phyloP scores from a whole-genome alignment of 2,329 filamentous ascomycete genomes.

The Amauroascus verrucosus region DNA sequence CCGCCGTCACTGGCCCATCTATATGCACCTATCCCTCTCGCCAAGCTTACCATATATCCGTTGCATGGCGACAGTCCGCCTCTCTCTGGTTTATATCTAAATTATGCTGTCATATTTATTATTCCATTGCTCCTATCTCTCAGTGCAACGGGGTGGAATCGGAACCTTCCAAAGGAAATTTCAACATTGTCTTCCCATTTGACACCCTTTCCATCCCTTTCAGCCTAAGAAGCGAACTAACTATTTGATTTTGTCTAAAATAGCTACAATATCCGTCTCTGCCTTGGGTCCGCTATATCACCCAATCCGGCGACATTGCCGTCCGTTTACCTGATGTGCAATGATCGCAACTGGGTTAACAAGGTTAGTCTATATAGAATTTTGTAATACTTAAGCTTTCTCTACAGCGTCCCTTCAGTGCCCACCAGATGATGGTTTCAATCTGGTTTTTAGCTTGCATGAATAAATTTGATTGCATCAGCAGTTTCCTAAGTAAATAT shows the following conservation, averaged over 20 bases:
- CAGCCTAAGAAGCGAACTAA: background rate
- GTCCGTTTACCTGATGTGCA: conserved; percentile 86
- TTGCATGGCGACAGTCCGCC: background rate
- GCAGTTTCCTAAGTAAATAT: background rate
- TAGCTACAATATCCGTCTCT: conserved; percentile 96
- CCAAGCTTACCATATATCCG: background rate
- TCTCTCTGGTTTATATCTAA: background rate
- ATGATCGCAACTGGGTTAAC: conserved; percentile 33
- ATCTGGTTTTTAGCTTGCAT: background rate
- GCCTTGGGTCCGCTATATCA: conserved; percentile 98
- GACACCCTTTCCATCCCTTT: background rate
- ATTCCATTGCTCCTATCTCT: background rate
- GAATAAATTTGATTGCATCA: background rate
- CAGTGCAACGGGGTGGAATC: background rate
- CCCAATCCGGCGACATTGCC: conserved; percentile 92
- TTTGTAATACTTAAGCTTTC: background rate
- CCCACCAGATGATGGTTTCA: background rate
- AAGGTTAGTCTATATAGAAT: background rate
- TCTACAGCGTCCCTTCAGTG: background rate
- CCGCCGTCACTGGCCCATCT: background rate
- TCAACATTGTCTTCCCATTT: background rate
- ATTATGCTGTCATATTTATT: background rate
- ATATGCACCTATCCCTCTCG: conserved; percentile 5
- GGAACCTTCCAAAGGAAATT: background rate
- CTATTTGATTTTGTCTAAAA: background rate